phyloP scores from a whole-genome alignment of 495 filamentous ascomycete species.

The Cryomyces minteri region DNA sequence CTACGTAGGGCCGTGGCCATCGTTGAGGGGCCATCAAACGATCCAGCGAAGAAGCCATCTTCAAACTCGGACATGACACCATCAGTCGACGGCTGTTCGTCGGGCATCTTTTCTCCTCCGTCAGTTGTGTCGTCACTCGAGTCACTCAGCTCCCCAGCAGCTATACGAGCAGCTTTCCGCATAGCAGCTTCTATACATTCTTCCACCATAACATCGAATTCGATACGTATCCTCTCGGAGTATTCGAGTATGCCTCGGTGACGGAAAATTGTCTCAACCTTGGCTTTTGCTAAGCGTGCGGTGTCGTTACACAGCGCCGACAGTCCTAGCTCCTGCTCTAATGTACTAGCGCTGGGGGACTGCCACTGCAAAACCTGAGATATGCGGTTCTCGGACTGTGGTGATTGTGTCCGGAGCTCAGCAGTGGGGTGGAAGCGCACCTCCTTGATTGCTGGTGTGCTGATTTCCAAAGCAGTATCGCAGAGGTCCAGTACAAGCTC shows the following conservation, averaged over 20 bases:
- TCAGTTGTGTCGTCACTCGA: constrained; percentile 36
- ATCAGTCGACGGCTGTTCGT: constrained; percentile 14
- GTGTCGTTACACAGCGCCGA: constrained; percentile 79
- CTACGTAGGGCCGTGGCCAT: constrained; percentile 35
- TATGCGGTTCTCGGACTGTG: constrained; percentile 83
- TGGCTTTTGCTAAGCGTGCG: constrained; percentile 58
- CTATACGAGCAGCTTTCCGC: constrained; percentile 75
- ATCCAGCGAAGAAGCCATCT: constrained; percentile 31
- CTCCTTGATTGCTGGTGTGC: constrained; percentile 79
- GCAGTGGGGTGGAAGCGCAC: constrained; percentile 41
- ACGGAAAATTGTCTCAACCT: constrained; percentile 82
- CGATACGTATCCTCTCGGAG: constrained; percentile 81
- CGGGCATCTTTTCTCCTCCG: constrained; percentile 18
- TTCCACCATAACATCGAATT: constrained; percentile 78
- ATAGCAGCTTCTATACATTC: constrained; percentile 89
- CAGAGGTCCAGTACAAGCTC: constrained; percentile 89
- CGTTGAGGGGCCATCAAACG: constrained; percentile 37
- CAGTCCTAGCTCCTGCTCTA: constrained; percentile 90
- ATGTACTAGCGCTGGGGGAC: constrained; percentile 70
- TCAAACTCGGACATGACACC: constrained; percentile 14
- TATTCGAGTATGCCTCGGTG: constrained; percentile 91
- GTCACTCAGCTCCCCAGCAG: constrained; percentile 67
- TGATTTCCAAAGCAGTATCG: constrained; percentile 90
- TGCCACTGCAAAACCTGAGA: constrained; percentile 91
- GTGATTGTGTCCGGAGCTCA: constrained; percentile 71